Evolutionary conservation across 768 basidiomycete genomes (phyloP).

Genomic region (Boletus sensibilis): DNA sequence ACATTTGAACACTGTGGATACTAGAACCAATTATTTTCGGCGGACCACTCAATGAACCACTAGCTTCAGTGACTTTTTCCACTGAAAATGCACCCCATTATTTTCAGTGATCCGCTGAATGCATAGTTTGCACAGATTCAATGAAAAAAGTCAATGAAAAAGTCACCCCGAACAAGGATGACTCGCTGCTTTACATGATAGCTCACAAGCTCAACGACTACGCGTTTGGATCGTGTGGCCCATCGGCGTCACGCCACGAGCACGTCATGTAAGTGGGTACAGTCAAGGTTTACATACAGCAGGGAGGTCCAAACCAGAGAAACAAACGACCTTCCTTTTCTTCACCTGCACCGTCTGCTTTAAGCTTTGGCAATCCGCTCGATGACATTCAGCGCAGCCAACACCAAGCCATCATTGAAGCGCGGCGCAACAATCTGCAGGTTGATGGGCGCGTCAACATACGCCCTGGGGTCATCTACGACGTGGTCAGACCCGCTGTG

Average conservation of each 20-base stretch:
- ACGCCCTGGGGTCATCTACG: slow-evolving; percentile 23
- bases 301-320: background rate
- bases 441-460: slow-evolving; percentile 18
- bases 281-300: background rate
- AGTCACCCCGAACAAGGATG: too few species aligned
- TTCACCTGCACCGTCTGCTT: background rate
- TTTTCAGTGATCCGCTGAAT: background rate
- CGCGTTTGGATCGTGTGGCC: too few species aligned
- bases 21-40: background rate
- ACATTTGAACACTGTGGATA: background rate
- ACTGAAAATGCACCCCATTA: background rate
- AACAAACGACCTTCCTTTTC: background rate
- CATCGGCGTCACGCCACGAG: background rate
- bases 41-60: background rate
- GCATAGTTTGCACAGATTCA: background rate
- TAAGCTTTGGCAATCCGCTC: slow-evolving; percentile 27
- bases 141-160: background rate
- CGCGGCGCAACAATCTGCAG: slow-evolving; percentile 27
- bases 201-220: too few species aligned
- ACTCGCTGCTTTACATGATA: too few species aligned
- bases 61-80: background rate
- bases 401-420: slow-evolving; percentile 28
- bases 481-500: background rate
- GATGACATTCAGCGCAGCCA: slow-evolving; percentile 25
- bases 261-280: background rate